Conservation (phyloP, 257 asterid genomes). For the Knoxia roxburghii region DNA sequence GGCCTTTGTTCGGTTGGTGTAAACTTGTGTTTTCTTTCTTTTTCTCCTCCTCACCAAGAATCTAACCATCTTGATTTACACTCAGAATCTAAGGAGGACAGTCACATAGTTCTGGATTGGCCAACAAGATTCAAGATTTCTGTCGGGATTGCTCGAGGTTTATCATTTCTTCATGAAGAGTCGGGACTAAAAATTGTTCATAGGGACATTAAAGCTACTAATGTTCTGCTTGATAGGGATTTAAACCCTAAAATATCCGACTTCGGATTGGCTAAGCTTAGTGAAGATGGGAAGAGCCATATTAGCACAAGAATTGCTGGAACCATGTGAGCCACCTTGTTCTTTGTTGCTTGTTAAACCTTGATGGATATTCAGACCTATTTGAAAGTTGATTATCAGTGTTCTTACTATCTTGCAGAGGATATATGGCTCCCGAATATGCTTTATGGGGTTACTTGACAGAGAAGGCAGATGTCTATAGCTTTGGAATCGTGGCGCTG, state of each 20-base stretch:
- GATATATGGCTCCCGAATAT: slow-evolving; percentile 95
- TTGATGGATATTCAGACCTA: neutral
- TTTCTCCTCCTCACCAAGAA: neutral
- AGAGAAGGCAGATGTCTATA: slow-evolving; percentile 81
- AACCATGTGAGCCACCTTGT: slow-evolving; percentile 55
- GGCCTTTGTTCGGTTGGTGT: slow-evolving; percentile 50
- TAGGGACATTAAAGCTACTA: slow-evolving; percentile 87
- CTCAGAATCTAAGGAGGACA: slow-evolving; percentile 44
- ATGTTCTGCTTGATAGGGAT: slow-evolving; percentile 69
- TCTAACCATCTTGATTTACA: neutral
- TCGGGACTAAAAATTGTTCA: slow-evolving; percentile 82
- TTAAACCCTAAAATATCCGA: slow-evolving; percentile 82
- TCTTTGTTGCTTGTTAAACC: neutral
- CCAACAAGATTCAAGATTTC: slow-evolving; percentile 65
- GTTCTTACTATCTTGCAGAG: slow-evolving; percentile 40
- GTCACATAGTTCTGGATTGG: slow-evolving; percentile 73
- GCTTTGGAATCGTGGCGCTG: slow-evolving; percentile 75
- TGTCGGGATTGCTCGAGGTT: slow-evolving; percentile 75
- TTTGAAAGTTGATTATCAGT: no score
- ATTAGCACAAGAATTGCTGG: slow-evolving; percentile 90
- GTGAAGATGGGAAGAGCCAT: slow-evolving; percentile 74
- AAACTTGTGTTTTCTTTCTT: no score
- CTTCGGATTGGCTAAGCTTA: slow-evolving; percentile 85
- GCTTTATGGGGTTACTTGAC: slow-evolving; percentile 86
- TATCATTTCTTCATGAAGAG: slow-evolving; percentile 85